Percentiles rank a stretch among this genome's conserved stretches.
phyloP scores from a whole-genome alignment of 2,329 filamentous ascomycete genomes.

The Myriangium duriaei region DNA sequence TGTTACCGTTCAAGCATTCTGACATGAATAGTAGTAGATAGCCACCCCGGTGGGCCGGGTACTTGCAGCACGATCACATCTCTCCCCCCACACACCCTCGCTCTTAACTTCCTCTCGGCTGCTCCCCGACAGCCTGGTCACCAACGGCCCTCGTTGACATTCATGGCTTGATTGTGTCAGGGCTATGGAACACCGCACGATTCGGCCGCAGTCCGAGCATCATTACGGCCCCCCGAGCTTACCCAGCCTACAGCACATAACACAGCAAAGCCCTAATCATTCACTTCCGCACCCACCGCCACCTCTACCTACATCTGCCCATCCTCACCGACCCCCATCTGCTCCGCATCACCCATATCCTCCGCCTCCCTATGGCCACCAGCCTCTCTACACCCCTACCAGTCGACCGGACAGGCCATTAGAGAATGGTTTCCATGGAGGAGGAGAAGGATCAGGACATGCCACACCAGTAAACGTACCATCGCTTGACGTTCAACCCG shows the following conservation, averaged over 20 bases:
- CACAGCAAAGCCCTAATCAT: conserved; percentile 1
- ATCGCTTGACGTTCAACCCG: conserved; percentile 22
- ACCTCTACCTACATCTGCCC: conserved; percentile 8
- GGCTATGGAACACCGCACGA: conserved; percentile 6
- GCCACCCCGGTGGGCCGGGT: background rate
- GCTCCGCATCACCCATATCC: conserved; percentile 11
- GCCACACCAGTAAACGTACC: conserved; percentile 24
- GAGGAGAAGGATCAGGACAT: conserved; percentile 22
- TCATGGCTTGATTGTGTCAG: conserved; percentile 8
- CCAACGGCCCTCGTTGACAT: conserved; percentile 7
- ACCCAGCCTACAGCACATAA: conserved; percentile 10
- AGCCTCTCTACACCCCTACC: conserved; percentile 16
- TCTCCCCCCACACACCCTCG: background rate
- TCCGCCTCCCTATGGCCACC: conserved; percentile 14
- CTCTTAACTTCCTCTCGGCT: background rate
- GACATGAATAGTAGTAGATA: background rate
- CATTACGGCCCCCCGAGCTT: background rate
- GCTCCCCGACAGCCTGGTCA: conserved; percentile 8
- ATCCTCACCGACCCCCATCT: conserved; percentile 3
- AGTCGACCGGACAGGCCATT: conserved; percentile 17
- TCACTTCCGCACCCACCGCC: conserved; percentile 4
- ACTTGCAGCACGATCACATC: background rate
- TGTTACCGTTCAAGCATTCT: background rate
- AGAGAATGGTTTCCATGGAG: conserved; percentile 19
- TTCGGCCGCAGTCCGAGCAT: conserved; percentile 7